Conservation (phyloP, 2,329 filamentous ascomycete species). For the Botrytis elliptica region DNA sequence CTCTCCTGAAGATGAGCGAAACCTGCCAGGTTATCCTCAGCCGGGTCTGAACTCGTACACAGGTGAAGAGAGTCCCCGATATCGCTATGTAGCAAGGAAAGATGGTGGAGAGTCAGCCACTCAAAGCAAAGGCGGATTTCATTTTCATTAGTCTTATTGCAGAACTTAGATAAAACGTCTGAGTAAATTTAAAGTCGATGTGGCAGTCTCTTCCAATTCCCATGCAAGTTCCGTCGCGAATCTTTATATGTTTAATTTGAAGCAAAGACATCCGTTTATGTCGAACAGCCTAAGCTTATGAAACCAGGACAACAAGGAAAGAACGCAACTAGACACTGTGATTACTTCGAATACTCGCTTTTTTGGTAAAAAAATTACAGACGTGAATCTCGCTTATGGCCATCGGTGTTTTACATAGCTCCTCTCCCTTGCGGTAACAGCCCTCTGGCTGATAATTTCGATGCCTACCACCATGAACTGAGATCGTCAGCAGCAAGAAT, state of each 20-base stretch:
- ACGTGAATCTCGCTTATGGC: not conserved
- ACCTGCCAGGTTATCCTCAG: slow-evolving; percentile 37
- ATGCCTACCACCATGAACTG: not conserved
- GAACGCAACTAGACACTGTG: too few relatives aligned
- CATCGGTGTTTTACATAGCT: not conserved
- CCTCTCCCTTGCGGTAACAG: not conserved
- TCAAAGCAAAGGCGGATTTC: not conserved
- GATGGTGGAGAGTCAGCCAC: not conserved
- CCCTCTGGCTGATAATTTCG: not conserved
- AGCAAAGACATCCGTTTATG: not conserved
- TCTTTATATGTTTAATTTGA: not conserved
- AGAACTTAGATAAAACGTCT: not conserved
- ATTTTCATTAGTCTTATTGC: not conserved
- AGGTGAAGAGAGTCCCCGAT: not conserved
- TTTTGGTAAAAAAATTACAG: not conserved
- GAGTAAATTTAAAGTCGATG: not conserved
- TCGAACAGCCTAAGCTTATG: not conserved
- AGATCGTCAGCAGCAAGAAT: not conserved
- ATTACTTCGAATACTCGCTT: not conserved
- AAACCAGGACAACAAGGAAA: not conserved
- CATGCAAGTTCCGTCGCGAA: not conserved
- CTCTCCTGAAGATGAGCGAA: slow-evolving; percentile 65
- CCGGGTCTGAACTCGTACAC: not conserved
- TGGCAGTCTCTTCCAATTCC: not conserved
- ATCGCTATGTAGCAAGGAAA: not conserved